A percentile compares a stretch with the other conserved stretches of the same genome.
phyloP scores from a whole-genome alignment of 2,329 filamentous ascomycete species.

The Fusarium sambucinum region DNA sequence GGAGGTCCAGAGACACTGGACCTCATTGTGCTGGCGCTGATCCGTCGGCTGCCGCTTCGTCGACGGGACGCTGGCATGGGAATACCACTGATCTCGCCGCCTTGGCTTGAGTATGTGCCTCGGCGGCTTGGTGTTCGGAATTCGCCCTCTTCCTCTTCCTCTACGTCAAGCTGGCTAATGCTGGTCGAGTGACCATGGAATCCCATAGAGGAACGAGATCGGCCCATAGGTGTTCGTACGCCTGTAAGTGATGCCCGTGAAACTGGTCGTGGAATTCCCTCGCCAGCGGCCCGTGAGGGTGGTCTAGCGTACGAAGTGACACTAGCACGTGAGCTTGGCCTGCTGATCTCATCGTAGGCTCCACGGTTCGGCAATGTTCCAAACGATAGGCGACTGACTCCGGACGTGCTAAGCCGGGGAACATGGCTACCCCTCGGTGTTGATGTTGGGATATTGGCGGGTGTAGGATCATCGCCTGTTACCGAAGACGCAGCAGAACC shows the following conservation, averaged over 20 bases:
- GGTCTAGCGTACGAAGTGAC: constrained; percentile 67
- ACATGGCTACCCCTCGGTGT: constrained; percentile 63
- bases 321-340: constrained; percentile 81
- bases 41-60: constrained; percentile 60
- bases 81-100: constrained; percentile 61
- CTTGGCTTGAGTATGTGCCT: constrained; percentile 61
- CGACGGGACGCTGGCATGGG: constrained; percentile 60
- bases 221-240: constrained; percentile 73
- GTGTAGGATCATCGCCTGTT: constrained; percentile 65
- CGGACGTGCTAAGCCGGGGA: constrained; percentile 70
- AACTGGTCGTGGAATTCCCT: constrained; percentile 70
- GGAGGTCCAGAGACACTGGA: constrained; percentile 50
- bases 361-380: constrained; percentile 70
- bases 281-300: constrained; percentile 60
- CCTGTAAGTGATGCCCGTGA: constrained; percentile 73
- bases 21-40: constrained; percentile 54
- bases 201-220: constrained; percentile 78
- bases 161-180: constrained; percentile 66
- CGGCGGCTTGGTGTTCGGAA: constrained; percentile 67
- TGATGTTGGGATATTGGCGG: constrained; percentile 56
- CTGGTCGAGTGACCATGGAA: constrained; percentile 71
- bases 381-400: constrained; percentile 73
- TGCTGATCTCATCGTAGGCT: constrained; percentile 60
- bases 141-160: constrained; percentile 57
- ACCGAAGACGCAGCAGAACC: constrained; percentile 66